Evolutionary conservation across 2,329 filamentous ascomycete species (phyloP).

Genomic region (Penicillium sclerotigenum): DNA sequence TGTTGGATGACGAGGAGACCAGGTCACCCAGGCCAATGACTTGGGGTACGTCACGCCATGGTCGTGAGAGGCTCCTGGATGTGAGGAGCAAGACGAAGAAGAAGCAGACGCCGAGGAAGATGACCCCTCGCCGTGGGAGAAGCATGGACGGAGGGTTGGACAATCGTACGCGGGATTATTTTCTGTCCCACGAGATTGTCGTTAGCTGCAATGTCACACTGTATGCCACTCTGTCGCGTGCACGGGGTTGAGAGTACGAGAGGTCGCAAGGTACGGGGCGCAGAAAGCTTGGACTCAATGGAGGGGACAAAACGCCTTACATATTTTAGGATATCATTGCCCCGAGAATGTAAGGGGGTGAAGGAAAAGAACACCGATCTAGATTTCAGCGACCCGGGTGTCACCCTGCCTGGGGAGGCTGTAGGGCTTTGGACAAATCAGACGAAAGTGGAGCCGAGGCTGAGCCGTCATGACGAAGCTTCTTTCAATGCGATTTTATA

Average conservation of each 20-base stretch:
- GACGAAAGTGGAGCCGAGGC: neutral
- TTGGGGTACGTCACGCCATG: constrained; percentile 38
- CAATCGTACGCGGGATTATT: neutral
- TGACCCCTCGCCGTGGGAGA: constrained; percentile 31
- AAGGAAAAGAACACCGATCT: neutral
- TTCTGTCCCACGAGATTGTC: constrained; percentile 11
- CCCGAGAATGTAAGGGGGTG: neutral
- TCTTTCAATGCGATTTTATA: neutral
- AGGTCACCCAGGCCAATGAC: constrained; percentile 39
- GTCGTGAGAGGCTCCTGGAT: constrained; percentile 28
- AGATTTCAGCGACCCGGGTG: neutral
- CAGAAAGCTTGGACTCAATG: neutral
- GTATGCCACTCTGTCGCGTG: neutral
- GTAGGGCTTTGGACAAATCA: neutral
- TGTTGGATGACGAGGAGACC: constrained; percentile 12
- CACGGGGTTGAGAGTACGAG: neutral
- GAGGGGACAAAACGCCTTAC: neutral
- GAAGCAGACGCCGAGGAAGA: constrained; percentile 34
- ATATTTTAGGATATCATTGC: constrained; percentile 1
- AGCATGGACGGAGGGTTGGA: constrained; percentile 27
- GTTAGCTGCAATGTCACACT: constrained; percentile 9
- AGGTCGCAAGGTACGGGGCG: neutral
- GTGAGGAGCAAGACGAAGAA: constrained; percentile 31
- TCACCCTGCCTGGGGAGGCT: neutral
- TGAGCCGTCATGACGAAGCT: constrained; percentile 2